Conservation (phyloP, 139 green algal genomes). For the Ulvella scutata region DNA sequence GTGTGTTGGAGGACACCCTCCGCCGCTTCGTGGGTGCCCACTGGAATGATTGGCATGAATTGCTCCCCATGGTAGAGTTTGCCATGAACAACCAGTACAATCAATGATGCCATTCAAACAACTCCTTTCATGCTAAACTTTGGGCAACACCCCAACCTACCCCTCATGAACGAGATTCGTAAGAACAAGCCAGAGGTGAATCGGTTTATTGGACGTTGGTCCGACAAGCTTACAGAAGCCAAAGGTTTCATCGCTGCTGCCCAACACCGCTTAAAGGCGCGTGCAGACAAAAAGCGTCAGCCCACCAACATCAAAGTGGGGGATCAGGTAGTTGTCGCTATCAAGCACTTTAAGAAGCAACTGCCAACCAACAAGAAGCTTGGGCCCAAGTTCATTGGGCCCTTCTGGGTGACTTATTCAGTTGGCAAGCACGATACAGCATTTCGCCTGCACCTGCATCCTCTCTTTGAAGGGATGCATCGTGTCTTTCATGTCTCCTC, state of each 20-base stretch:
- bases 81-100: constrained; percentile 27
- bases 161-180: neutral
- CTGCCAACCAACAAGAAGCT: neutral
- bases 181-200: neutral
- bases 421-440: no score
- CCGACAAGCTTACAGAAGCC: neutral
- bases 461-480: constrained; percentile 8
- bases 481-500: neutral
- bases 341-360: constrained; percentile 7
- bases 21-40: constrained; percentile 13
- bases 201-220: no score
- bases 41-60: constrained; percentile 27
- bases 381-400: no score
- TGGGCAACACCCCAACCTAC: constrained; percentile 14
- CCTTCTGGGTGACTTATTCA: no score
- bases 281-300: neutral
- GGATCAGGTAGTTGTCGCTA: constrained; percentile 9
- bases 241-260: neutral
- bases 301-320: neutral
- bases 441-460: no score
- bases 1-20: constrained; percentile 33
- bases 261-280: neutral
- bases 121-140: constrained; percentile 29
- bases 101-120: constrained; percentile 5
- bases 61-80: constrained; percentile 23